phyloP scores from a whole-genome alignment of 2,329 filamentous ascomycete species.

The Sporothrix humicola region DNA sequence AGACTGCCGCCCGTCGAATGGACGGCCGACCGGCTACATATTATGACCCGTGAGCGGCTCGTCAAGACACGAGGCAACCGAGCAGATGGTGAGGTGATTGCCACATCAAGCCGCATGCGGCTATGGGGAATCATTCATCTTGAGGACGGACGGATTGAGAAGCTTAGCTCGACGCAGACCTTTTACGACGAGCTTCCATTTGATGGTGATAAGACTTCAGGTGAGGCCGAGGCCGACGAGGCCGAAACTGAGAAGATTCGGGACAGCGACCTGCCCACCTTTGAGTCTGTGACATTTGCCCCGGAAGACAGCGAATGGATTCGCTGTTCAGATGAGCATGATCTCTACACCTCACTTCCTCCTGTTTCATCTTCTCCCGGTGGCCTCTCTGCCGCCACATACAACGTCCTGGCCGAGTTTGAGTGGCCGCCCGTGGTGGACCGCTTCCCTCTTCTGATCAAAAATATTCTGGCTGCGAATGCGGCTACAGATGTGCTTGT shows the following conservation, averaged over 20 bases:
- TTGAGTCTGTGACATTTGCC: conserved; percentile 30
- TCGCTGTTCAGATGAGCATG: conserved; percentile 29
- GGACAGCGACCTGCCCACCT: conserved; percentile 29
- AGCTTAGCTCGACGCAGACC: conserved; percentile 38
- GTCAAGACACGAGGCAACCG: not conserved
- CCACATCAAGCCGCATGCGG: conserved; percentile 57
- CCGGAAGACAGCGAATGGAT: conserved; percentile 33
- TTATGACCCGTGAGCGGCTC: conserved; percentile 58
- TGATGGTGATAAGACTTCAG: not conserved
- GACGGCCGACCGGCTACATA: conserved; percentile 54
- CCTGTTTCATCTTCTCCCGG: conserved; percentile 11
- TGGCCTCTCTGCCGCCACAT: conserved; percentile 52
- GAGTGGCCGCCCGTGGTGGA: conserved; percentile 51
- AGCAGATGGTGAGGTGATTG: conserved; percentile 6
- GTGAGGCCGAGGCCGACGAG: conserved; percentile 14
- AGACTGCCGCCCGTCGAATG: conserved; percentile 57
- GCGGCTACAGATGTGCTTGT: conserved; percentile 56
- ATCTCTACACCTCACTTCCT: conserved; percentile 24
- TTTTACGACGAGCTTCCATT: conserved; percentile 39
- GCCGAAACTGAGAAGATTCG: not conserved
- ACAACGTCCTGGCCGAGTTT: conserved; percentile 61
- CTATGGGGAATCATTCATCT: conserved; percentile 59
- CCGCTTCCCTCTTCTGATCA: conserved; percentile 52
- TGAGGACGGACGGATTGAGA: conserved; percentile 38
- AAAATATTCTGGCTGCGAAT: conserved; percentile 51